phyloP scores from a whole-genome alignment of 371 early-diverging fungal genomes.

The Saksenaea vasiformis region DNA sequence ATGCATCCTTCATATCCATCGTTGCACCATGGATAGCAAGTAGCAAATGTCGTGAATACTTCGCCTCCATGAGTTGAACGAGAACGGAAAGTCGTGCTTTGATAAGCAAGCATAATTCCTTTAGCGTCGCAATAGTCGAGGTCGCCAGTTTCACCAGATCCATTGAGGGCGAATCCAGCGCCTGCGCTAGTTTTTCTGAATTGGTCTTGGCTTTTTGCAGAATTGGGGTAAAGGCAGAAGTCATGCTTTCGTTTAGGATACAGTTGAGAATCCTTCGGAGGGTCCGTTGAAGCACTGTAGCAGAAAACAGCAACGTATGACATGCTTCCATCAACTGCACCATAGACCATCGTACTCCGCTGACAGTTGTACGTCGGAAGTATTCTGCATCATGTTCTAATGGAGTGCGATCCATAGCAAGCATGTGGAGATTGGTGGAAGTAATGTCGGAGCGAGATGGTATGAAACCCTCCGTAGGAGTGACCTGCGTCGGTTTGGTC shows the following conservation, averaged over 20 bases:
- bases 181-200: slow-evolving; percentile 18
- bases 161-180: slow-evolving; percentile 12
- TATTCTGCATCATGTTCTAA: slow-evolving; percentile 2
- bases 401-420: not conserved
- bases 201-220: slow-evolving; percentile 23
- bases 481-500: slow-evolving; percentile 1
- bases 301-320: slow-evolving; percentile 35
- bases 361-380: not conserved
- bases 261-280: slow-evolving; percentile 26
- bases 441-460: not conserved
- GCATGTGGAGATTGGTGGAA: not conserved
- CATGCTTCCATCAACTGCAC: slow-evolving; percentile 25
- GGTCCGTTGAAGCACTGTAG: slow-evolving; percentile 26
- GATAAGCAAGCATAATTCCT: slow-evolving; percentile 27
- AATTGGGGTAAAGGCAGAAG: slow-evolving; percentile 19
- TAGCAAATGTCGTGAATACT: slow-evolving; percentile 47
- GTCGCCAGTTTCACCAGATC: slow-evolving; percentile 19
- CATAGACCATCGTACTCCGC: slow-evolving; percentile 2
- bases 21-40: slow-evolving; percentile 50
- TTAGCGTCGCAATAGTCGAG: slow-evolving; percentile 19
- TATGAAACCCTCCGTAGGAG: not conserved
- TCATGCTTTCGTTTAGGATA: slow-evolving; percentile 25
- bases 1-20: slow-evolving; percentile 54
- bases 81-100: slow-evolving; percentile 28
- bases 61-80: slow-evolving; percentile 41